phyloP scores from a whole-genome alignment of 1,284 basidiomycete genomes.

The Caloboletus inedulis region DNA sequence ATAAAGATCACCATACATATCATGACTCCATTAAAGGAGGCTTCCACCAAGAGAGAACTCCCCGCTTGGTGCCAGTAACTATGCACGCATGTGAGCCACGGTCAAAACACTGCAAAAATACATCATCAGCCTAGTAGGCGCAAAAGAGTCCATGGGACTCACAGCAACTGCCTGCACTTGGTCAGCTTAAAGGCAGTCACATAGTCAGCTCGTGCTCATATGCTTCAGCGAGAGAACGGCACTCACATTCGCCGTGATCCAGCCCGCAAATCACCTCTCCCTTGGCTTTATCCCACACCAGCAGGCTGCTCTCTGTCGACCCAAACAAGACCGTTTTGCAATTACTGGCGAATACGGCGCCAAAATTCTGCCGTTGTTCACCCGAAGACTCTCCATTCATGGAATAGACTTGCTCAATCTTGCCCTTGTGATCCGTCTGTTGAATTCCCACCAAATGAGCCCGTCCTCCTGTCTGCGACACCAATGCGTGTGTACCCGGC shows the following conservation, averaged over 20 bases:
- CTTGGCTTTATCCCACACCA: slow-evolving; percentile 59
- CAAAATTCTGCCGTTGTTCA: slow-evolving; percentile 38
- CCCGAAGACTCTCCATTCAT: slow-evolving; percentile 34
- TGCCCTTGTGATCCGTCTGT: slow-evolving; percentile 44
- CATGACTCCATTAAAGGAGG: slow-evolving; percentile 37
- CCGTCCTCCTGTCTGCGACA: slow-evolving; percentile 47
- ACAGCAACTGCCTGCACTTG: slow-evolving; percentile 55
- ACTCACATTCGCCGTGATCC: slow-evolving; percentile 54
- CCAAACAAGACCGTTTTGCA: slow-evolving; percentile 57
- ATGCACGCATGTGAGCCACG: slow-evolving; percentile 42
- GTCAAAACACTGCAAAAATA: slow-evolving; percentile 43
- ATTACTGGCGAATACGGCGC: slow-evolving; percentile 49
- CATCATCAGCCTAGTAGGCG: slow-evolving; percentile 2
- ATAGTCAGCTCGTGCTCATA: slow-evolving; percentile 9
- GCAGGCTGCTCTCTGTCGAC: slow-evolving; percentile 45
- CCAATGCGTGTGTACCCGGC: slow-evolving; percentile 46
- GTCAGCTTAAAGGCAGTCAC: slow-evolving; percentile 40
- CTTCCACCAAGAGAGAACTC: slow-evolving; percentile 55
- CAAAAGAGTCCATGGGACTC: slow-evolving; percentile 22
- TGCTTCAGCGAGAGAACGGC: neutral
- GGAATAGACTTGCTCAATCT: slow-evolving; percentile 51
- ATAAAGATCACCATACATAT: slow-evolving; percentile 12
- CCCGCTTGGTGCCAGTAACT: slow-evolving; percentile 54
- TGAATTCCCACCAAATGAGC: slow-evolving; percentile 49
- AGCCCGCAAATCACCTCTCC: slow-evolving; percentile 52